A percentile compares a stretch with the other conserved stretches of the same genome.
Evolutionary conservation across 495 filamentous ascomycete genomes (phyloP).

Genomic region (Amorphotheca resinae): DNA sequence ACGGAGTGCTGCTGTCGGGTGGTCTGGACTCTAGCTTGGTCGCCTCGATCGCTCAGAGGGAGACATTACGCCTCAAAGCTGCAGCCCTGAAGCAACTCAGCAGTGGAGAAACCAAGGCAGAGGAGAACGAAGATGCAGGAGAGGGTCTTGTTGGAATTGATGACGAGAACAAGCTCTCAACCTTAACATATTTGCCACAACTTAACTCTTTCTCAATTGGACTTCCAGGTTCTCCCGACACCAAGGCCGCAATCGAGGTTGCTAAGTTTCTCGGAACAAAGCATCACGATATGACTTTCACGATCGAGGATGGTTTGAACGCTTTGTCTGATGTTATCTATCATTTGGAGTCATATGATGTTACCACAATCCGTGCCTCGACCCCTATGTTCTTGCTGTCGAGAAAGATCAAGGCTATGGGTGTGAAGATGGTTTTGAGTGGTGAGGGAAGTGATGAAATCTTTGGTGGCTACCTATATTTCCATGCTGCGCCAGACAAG

Average conservation of each 20-base stretch:
- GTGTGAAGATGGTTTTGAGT: conserved; percentile 97
- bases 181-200: conserved; percentile 84
- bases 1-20: conserved; percentile 89
- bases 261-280: conserved; percentile 93
- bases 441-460: conserved; percentile 97
- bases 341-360: conserved; percentile 94
- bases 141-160: conserved; percentile 86
- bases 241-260: conserved; percentile 75
- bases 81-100: conserved; percentile 32
- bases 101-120: conserved; percentile 24
- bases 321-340: conserved; percentile 94
- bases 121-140: conserved; percentile 29
- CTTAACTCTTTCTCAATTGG: conserved; percentile 98
- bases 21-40: conserved; percentile 93
- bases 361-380: conserved; percentile 95
- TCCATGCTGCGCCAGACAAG: conserved; percentile 85
- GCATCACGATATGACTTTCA: conserved; percentile 97
- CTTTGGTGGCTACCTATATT: conserved; percentile 97
- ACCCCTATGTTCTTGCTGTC: conserved; percentile 97
- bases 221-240: conserved; percentile 81
- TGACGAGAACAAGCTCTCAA: conserved; percentile 75
- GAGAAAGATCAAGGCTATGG: conserved; percentile 97
- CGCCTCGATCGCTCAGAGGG: conserved; percentile 87
- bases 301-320: conserved; percentile 89
- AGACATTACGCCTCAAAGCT: conserved; percentile 64